Conservation (phyloP, 352 stramenopile species). For the Globisporangium abappressorium region DNA sequence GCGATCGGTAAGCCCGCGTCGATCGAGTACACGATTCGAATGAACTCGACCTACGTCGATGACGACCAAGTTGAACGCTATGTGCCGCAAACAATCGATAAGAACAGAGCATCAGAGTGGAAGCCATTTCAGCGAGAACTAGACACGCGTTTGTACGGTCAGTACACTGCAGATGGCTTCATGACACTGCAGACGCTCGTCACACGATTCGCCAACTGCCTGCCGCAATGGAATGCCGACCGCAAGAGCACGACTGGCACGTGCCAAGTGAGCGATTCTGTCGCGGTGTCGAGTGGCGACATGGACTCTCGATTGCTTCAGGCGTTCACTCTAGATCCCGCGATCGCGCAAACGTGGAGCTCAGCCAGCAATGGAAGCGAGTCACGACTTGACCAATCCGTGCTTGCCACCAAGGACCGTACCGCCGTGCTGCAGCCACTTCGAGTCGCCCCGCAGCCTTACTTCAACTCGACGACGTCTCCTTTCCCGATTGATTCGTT, state of each 20-base stretch:
- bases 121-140: slow-evolving; percentile 22
- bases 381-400: background rate
- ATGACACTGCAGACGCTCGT: slow-evolving; percentile 52
- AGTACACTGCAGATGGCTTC: slow-evolving; percentile 34
- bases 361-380: background rate
- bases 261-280: slow-evolving; percentile 24
- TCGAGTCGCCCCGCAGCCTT: slow-evolving; percentile 44
- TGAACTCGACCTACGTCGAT: slow-evolving; percentile 37
- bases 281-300: background rate
- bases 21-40: slow-evolving; percentile 39
- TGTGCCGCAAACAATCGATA: slow-evolving; percentile 29
- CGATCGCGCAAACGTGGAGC: slow-evolving; percentile 8
- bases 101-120: slow-evolving; percentile 19
- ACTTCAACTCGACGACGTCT: slow-evolving; percentile 26
- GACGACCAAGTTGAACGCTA: slow-evolving; percentile 15
- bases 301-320: slow-evolving; percentile 24
- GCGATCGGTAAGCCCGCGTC: slow-evolving; percentile 22
- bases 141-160: slow-evolving; percentile 21
- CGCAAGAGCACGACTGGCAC: slow-evolving; percentile 22
- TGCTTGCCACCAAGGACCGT: slow-evolving; percentile 4
- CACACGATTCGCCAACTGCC: slow-evolving; percentile 39
- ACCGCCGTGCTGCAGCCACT: slow-evolving; percentile 26
- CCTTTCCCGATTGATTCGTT: slow-evolving; percentile 45
- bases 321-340: slow-evolving; percentile 19
- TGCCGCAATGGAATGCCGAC: slow-evolving; percentile 28